A percentile compares a stretch with the other conserved stretches of the same genome.
These are phyloP conservation scores for Ogataea wickerhamii DNA, from an alignment of 805 yeast species.

Conservation along the genomic window DNA sequence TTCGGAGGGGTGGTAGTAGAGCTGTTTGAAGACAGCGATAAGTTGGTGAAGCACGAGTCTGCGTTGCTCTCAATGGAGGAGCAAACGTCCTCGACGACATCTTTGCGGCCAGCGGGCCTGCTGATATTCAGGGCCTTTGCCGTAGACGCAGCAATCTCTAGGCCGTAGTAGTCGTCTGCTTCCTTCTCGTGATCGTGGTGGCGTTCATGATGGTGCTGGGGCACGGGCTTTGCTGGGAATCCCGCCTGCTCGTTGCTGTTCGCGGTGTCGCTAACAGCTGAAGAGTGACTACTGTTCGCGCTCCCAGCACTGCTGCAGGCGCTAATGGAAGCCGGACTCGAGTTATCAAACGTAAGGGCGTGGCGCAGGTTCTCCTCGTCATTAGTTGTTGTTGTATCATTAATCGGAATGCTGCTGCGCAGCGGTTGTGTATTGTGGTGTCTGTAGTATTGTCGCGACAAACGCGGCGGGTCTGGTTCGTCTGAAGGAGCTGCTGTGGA, in stretches of 20 bases:
- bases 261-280: background rate
- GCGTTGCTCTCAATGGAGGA: conserved; percentile 44
- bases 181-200: conserved; percentile 1
- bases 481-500: conserved; percentile 27
- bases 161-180: conserved; percentile 26
- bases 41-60: conserved; percentile 32
- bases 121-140: conserved; percentile 35
- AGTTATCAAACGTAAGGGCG: background rate
- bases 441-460: conserved; percentile 22
- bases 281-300: background rate
- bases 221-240: background rate
- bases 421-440: conserved; percentile 12
- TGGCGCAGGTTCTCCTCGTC: conserved; percentile 6
- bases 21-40: conserved; percentile 28
- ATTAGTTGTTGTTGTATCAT: conserved; percentile 10
- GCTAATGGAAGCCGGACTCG: background rate
- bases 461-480: conserved; percentile 34
- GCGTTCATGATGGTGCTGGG: background rate
- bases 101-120: conserved; percentile 15
- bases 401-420: conserved; percentile 13
- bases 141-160: conserved; percentile 46
- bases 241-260: conserved; percentile 1
- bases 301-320: background rate
- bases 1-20: conserved; percentile 27
- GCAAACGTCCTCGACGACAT: conserved; percentile 20